Evolutionary conservation across 441 rosid species (phyloP), one percentile per base, ranked within the genome.

Genomic region (Populus hybrid): DNA sequence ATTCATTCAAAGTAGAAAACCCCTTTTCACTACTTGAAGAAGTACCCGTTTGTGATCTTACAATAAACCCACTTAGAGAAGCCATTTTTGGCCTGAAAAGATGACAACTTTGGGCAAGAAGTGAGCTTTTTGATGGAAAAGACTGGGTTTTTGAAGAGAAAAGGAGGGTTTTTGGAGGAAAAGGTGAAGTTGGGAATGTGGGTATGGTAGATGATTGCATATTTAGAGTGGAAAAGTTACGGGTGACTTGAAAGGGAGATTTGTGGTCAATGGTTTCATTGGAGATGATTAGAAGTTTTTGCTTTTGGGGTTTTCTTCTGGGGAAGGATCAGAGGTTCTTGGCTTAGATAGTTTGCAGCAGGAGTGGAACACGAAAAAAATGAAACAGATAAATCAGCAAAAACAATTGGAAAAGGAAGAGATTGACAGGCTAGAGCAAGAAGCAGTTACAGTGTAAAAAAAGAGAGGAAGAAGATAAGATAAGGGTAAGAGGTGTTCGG

Each of bases 1-100:
- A 88, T 61, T 91, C 97, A 66, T 80, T 81, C 80, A 90, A 76
- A 9, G 92, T 90, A 53, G 73, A 71, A 77, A 81, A 69, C 68
- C 82, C 90, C 63, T 69, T 74, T 26, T 29, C 82, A 80, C 36
- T 74, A 71, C 31, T 70, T 64, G 69, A 82, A 20, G 82, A 53
- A 81, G 35, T 69, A 61, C 63, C 81, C 85, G 53, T 59, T 26
- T 80, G 83, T 64, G 93, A 86, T 76, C 83, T 83, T 45, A 87
- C 83, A 53, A 76, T 12, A 75, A 86, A 79, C 82, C 86, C 85
- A 78, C 85, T 77, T 66, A 75, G 77, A 79, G 93, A 89, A 80
- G 91, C 86, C 95, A 88, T 91, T 77, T 31, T 78, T 68, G 79
- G 73, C 10, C 79, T 64, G 78, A 42, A 73, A 64, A 36, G 14